phyloP scores from a whole-genome alignment of 495 filamentous ascomycete species.

The Astrothelium macrocarpum region DNA sequence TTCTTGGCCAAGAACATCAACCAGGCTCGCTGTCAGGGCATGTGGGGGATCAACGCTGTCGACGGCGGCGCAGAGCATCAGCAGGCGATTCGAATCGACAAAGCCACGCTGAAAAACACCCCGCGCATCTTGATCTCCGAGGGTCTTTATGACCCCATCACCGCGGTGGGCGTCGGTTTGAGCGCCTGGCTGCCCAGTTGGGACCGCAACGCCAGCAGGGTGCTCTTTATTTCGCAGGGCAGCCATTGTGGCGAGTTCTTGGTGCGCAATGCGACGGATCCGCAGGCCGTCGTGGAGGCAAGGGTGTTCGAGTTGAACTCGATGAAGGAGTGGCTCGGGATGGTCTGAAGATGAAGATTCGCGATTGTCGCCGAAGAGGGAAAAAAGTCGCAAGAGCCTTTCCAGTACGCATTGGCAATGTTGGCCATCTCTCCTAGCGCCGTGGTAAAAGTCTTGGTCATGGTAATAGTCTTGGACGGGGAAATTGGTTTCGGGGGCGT shows the following conservation, averaged over 20 bases:
- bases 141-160: neutral
- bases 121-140: neutral
- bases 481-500: neutral
- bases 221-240: neutral
- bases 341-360: neutral
- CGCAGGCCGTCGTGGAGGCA: neutral
- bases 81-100: neutral
- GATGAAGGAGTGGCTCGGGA: neutral
- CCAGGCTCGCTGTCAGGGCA: neutral
- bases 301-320: neutral
- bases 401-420: neutral
- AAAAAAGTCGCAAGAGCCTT: neutral
- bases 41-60: neutral
- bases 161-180: neutral
- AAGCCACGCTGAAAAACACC: neutral
- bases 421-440: neutral
- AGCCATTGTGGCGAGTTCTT: neutral
- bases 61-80: neutral
- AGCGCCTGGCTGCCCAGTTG: neutral
- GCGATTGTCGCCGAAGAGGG: neutral
- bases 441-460: neutral
- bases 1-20: neutral
- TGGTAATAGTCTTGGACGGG: neutral
- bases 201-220: neutral
- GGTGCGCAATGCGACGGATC: neutral